These are phyloP conservation scores for Cladosporium sp. DNA, from an alignment of 2,329 filamentous ascomycete species.

Conservation along the genomic window DNA sequence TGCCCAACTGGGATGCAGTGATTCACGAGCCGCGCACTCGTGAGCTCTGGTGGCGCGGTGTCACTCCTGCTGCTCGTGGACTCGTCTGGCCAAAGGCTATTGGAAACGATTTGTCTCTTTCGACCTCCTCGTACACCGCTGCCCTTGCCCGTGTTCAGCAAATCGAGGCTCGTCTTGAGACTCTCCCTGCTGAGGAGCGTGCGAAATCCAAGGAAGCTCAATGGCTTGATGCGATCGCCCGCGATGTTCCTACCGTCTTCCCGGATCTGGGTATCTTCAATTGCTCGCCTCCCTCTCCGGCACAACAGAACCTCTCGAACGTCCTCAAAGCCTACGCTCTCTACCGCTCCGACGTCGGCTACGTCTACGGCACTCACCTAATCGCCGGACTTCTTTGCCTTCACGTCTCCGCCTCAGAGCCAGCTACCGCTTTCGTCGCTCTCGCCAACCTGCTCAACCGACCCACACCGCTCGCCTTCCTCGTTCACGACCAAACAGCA, in stretches of 20 bases:
- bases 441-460: conserved; percentile 75
- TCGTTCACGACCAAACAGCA: conserved; percentile 63
- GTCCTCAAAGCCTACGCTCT: conserved; percentile 74
- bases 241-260: conserved; percentile 64
- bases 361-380: conserved; percentile 69
- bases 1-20: conserved; percentile 71
- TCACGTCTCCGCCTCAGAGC: conserved; percentile 53
- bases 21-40: conserved; percentile 63
- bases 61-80: conserved; percentile 66
- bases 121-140: conserved; percentile 62
- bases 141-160: conserved; percentile 64
- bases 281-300: conserved; percentile 54
- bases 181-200: conserved; percentile 40
- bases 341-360: conserved; percentile 78
- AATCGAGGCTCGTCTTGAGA: conserved; percentile 53
- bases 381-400: conserved; percentile 68
- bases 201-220: conserved; percentile 49
- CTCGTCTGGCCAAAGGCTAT: conserved; percentile 66
- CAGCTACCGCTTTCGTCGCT: conserved; percentile 62
- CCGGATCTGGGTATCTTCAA: conserved; percentile 66
- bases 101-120: conserved; percentile 67
- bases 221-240: conserved; percentile 61
- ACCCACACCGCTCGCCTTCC: conserved; percentile 68
- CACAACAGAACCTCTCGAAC: conserved; percentile 64
- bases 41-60: conserved; percentile 77